Evolutionary conservation across 805 yeast species (phyloP), one percentile per base, ranked within the genome.

Genomic region (Grigorovia yakushimaensis): DNA sequence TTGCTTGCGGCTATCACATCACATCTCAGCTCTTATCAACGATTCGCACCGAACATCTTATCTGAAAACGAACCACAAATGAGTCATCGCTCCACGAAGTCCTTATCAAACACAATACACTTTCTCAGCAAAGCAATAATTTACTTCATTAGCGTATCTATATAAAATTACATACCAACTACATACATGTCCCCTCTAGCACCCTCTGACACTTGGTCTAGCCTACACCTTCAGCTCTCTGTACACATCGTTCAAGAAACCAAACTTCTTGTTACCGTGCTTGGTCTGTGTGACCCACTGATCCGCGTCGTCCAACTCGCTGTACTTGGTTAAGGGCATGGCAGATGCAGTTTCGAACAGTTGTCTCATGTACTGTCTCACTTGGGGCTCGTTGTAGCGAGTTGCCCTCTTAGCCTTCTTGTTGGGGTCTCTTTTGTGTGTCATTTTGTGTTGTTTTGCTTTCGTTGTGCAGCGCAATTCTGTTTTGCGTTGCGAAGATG

Each of bases 261-360:
- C 59, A 46, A 57, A 62, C 44, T 62, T 62, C 48, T 59, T 62
- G 44, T 59, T 55, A 42, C 54, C 60, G 45, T 57, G 60, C 47
- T 59, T 62, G 42, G 56, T 54, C 44, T 55, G 37, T 33, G 37
- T 33, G 18, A n/a, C n/a, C 37, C 37, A 33, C 17, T 33, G 37
- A 15, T 33, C 37, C 8, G 15, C 2, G 17, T 33, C 15, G n/a
- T 33, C 37, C n/a, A 33, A 3, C 17, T 33, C 37, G 7, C 15
- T 33, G 17, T 33, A 33, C 8, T 15, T 11, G 7, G 37, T 33
- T 17, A 33, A 13, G 20, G 23, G 41, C 15, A 38, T 3, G 10
- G 17, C 15, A 13, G 37, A 15, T 15, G 11, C 17, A 7, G 8
- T 8, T 7, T 45, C 36, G 21, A 55, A 60, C 21, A 58, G 48